A percentile compares a stretch with the other conserved stretches of the same genome.
Evolutionary conservation across 2,329 filamentous ascomycete genomes (phyloP).

Genomic region (Colletotrichum sp.): DNA sequence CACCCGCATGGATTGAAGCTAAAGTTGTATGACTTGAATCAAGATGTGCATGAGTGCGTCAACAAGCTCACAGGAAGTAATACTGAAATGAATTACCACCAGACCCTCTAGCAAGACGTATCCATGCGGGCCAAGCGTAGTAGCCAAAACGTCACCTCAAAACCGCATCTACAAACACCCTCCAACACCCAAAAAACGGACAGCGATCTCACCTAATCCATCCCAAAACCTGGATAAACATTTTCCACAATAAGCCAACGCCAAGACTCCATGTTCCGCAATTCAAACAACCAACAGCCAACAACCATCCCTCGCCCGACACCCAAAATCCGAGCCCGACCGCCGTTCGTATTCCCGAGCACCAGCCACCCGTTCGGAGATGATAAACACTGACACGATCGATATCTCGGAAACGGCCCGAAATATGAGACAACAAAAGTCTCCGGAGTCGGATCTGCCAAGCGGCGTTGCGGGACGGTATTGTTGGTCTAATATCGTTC

Average conservation of each 20-base stretch:
- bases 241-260: neutral
- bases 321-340: neutral
- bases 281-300: neutral
- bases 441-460: neutral
- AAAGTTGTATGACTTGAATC: fast-evolving
- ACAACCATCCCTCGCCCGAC: neutral
- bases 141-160: too few species aligned
- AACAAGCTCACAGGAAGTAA: too few species aligned
- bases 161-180: too few species aligned
- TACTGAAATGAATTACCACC: neutral
- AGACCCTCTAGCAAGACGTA: neutral
- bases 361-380: neutral
- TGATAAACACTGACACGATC: neutral
- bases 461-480: neutral
- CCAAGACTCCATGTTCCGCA: neutral
- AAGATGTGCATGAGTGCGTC: too few species aligned
- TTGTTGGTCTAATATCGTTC: neutral
- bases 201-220: neutral
- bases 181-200: too few species aligned
- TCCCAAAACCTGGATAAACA: neutral
- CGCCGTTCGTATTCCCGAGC: neutral
- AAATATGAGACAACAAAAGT: fast-evolving
- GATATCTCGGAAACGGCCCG: neutral
- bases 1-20: neutral
- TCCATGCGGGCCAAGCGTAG: too few species aligned